phyloP scores from a whole-genome alignment of 1,284 basidiomycete species.

The Sanghuangporus sanghuang region DNA sequence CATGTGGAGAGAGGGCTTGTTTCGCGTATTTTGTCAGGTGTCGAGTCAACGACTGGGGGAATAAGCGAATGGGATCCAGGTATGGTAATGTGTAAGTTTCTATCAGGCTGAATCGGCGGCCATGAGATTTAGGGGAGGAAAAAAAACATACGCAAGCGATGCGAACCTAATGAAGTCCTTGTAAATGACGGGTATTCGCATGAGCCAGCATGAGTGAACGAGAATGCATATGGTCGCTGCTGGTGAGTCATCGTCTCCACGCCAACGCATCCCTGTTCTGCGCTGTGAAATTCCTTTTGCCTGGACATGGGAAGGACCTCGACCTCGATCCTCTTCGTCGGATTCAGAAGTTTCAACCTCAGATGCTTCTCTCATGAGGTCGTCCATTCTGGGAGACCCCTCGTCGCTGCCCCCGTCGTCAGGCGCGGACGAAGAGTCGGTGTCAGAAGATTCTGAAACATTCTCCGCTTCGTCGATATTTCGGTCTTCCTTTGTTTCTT shows the following conservation, averaged over 20 bases:
- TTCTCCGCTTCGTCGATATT: conserved; percentile 22
- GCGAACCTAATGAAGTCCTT: conserved; percentile 68
- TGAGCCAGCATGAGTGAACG: conserved; percentile 69
- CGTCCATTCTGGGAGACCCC: conserved; percentile 39
- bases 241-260: conserved; percentile 43
- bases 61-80: conserved; percentile 62
- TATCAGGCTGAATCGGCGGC: conserved; percentile 46
- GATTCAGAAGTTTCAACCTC: conserved; percentile 38
- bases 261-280: conserved; percentile 19
- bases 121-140: not conserved
- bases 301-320: not conserved
- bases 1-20: conserved; percentile 63
- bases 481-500: conserved; percentile 20
- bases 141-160: conserved; percentile 7
- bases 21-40: conserved; percentile 68
- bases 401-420: conserved; percentile 20
- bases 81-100: conserved; percentile 78
- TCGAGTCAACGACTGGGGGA: conserved; percentile 60
- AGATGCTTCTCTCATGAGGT: conserved; percentile 51
- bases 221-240: conserved; percentile 62
- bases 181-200: conserved; percentile 72
- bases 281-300: conserved; percentile 15
- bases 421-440: conserved; percentile 1
- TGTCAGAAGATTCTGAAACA: conserved; percentile 9
- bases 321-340: conserved; percentile 33